Percentiles rank a stretch among this genome's conserved stretches.
Evolutionary conservation across 768 basidiomycete species (phyloP).

Genomic region (Lactarius hatsudake): DNA sequence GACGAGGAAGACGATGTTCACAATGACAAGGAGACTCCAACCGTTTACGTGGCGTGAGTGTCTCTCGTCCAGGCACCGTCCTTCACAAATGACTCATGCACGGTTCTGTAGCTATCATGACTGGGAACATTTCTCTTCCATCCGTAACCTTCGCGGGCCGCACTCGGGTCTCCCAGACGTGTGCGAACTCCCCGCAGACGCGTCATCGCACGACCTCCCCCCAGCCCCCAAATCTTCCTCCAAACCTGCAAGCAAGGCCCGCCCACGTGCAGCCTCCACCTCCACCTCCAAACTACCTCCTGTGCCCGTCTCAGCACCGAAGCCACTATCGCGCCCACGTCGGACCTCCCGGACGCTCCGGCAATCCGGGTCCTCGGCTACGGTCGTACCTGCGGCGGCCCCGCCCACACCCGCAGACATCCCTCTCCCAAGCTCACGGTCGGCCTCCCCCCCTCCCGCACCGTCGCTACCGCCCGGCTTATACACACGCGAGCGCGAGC

Average conservation of each 20-base stretch:
- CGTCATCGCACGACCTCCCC: conserved; percentile 33
- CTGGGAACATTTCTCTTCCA: conserved; percentile 95
- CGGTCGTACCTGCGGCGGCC: conserved; percentile 5
- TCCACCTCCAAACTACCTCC: conserved; percentile 24
- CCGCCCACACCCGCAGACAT: conserved; percentile 37
- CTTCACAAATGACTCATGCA: neutral
- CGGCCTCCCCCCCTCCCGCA: conserved; percentile 34
- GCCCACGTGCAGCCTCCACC: conserved; percentile 19
- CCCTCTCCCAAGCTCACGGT: conserved; percentile 39
- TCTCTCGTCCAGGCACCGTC: conserved; percentile 22
- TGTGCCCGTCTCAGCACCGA: conserved; percentile 22
- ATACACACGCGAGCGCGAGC: conserved; percentile 34
- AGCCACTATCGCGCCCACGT: conserved; percentile 21
- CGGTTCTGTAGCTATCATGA: conserved; percentile 66
- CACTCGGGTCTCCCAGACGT: conserved; percentile 73
- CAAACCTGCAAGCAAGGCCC: conserved; percentile 31
- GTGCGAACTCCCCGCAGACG: conserved; percentile 44
- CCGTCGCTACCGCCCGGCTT: conserved; percentile 32
- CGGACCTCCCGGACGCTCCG: conserved; percentile 16
- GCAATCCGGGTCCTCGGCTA: conserved; percentile 13
- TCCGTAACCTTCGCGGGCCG: conserved; percentile 82
- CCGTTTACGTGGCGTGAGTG: conserved; percentile 81
- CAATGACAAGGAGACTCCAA: conserved; percentile 36
- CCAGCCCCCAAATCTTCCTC: conserved; percentile 32
- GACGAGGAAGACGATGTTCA: conserved; percentile 33